Evolutionary conservation across 345 rosid genomes (phyloP).

Genomic region (Hirschfeldia incana): DNA sequence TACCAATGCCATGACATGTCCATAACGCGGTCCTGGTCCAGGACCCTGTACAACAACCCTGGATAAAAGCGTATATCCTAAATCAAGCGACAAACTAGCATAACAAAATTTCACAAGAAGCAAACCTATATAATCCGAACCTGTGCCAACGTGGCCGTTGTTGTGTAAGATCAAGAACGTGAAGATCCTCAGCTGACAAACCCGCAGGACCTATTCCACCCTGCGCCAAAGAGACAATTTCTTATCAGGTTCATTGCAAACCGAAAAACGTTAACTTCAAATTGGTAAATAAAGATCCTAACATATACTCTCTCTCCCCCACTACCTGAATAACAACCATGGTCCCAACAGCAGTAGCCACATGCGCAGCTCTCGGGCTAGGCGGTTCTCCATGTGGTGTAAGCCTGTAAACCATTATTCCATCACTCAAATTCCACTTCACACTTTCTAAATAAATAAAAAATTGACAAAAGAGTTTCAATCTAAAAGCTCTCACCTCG

Average conservation of each 20-base stretch:
- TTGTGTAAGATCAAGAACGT: slow-evolving; percentile 96
- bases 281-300: slow-evolving; percentile 3
- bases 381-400: slow-evolving; percentile 96
- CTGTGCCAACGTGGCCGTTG: slow-evolving; percentile 98
- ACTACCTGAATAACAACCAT: slow-evolving; percentile 99
- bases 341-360: slow-evolving; percentile 97
- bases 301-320: not conserved
- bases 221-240: slow-evolving; percentile 44
- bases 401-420: slow-evolving; percentile 50
- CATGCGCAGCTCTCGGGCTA: slow-evolving; percentile 99
- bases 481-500: slow-evolving; percentile 58
- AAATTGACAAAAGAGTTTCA: not conserved
- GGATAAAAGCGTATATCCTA: slow-evolving; percentile 8
- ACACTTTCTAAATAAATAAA: not conserved
- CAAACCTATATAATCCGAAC: slow-evolving; percentile 31
- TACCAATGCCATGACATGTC: slow-evolving; percentile 99
- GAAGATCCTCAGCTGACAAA: slow-evolving; percentile 98
- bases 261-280: not conserved
- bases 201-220: slow-evolving; percentile 99
- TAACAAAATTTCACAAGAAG: not conserved
- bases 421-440: slow-evolving; percentile 5
- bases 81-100: slow-evolving; percentile 22
- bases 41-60: slow-evolving; percentile 99
- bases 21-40: slow-evolving; percentile 99
- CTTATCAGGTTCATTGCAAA: not conserved